Evolutionary conservation across 164 flowering plant species (phyloP).

Genomic region (Hamamelis virginiana): DNA sequence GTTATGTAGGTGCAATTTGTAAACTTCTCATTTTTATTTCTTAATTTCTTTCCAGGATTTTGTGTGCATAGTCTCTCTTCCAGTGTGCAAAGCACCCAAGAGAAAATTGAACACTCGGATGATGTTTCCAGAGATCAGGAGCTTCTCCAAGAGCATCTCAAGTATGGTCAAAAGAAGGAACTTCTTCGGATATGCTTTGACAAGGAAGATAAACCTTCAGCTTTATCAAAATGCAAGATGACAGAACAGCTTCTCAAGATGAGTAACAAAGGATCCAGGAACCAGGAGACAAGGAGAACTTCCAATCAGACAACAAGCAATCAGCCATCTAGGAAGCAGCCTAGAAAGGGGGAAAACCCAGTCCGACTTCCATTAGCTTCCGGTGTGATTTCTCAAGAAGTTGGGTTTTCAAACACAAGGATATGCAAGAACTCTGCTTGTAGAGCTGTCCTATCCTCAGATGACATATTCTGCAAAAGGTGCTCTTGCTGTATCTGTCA

Average conservation of each 20-base stretch:
- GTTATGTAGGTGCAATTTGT: too few relatives aligned
- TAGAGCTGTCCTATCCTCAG: slow-evolving; percentile 68
- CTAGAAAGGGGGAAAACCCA: slow-evolving; percentile 79
- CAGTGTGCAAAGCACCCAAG: slow-evolving; percentile 69
- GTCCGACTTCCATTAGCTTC: slow-evolving; percentile 37
- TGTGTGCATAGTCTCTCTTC: slow-evolving; percentile 60
- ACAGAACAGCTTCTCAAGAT: slow-evolving; percentile 44
- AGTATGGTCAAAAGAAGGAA: slow-evolving; percentile 53
- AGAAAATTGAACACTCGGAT: slow-evolving; percentile 50
- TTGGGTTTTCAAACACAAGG: slow-evolving; percentile 55
- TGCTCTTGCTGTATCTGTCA: slow-evolving; percentile 99
- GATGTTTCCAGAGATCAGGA: slow-evolving; percentile 62
- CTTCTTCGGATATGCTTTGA: slow-evolving; percentile 40
- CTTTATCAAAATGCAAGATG: slow-evolving; percentile 48
- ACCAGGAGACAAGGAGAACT: slow-evolving; percentile 57
- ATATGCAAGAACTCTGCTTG: slow-evolving; percentile 96
- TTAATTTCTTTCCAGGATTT: slow-evolving; percentile 33
- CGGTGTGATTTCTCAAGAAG: slow-evolving; percentile 47
- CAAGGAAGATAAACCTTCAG: slow-evolving; percentile 48
- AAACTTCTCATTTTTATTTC: too few relatives aligned
- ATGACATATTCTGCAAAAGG: slow-evolving; percentile 91
- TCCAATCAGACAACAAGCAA: slow-evolving; percentile 33
- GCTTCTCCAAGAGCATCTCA: slow-evolving; percentile 50
- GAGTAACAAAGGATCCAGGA: slow-evolving; percentile 50
- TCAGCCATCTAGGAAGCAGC: slow-evolving; percentile 54